Conservation (phyloP, 2,329 filamentous ascomycete genomes). For the Blastomyces parvus region DNA sequence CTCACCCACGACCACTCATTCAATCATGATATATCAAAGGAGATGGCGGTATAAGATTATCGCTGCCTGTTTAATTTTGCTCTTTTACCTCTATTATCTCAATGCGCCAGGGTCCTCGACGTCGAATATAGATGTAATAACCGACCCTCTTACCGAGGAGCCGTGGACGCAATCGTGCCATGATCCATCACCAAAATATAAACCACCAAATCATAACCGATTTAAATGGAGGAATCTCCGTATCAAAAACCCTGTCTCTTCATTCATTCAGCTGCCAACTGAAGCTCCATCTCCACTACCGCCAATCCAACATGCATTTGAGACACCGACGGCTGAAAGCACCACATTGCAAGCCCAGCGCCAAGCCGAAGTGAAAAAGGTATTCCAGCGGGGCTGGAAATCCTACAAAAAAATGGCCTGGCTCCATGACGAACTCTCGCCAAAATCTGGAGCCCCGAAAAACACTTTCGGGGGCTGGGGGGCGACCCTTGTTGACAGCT, state of each 20-base stretch:
- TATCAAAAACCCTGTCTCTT: not conserved
- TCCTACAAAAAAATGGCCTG: slow-evolving; percentile 3
- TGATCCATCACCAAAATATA: slow-evolving; percentile 2
- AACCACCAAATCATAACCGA: not conserved
- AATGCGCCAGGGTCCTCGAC: not conserved
- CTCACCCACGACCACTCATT: not conserved
- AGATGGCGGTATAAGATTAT: not conserved
- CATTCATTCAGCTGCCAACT: slow-evolving; percentile 5
- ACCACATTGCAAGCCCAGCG: not conserved
- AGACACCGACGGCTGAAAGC: not conserved
- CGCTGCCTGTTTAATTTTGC: not conserved
- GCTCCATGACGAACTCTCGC: slow-evolving; percentile 4
- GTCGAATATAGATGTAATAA: not conserved
- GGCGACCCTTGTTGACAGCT: slow-evolving; percentile 50
- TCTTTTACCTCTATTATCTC: slow-evolving; percentile 1
- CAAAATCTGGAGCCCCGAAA: not conserved
- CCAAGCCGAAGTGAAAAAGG: slow-evolving; percentile 2
- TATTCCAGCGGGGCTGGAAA: slow-evolving; percentile 3
- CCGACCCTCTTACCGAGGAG: not conserved
- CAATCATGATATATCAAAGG: slow-evolving; percentile 2
- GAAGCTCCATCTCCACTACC: not conserved
- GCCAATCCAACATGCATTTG: slow-evolving; percentile 2
- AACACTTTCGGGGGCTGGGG: slow-evolving; percentile 50
- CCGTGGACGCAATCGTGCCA: not conserved
- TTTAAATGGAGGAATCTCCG: slow-evolving; percentile 6